Evolutionary conservation across 1,284 basidiomycete species (phyloP).

Genomic region (Sporisorium graminicola): DNA sequence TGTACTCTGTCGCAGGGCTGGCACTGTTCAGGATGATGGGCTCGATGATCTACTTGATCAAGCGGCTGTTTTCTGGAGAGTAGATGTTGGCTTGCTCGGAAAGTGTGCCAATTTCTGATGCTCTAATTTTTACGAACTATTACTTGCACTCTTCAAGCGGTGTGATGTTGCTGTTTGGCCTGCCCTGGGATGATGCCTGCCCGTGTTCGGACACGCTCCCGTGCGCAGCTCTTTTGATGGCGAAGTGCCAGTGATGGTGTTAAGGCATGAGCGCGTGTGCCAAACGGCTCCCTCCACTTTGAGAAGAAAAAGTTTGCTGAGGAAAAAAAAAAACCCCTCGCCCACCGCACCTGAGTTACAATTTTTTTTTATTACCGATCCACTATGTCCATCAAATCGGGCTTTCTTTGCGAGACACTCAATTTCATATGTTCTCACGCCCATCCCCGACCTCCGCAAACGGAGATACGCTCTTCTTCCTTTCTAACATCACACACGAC

Average conservation of each 20-base stretch:
- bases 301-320: conserved; percentile 15
- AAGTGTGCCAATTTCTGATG: too few species aligned
- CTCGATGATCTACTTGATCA: conserved; percentile 53
- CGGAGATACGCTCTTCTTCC: not conserved
- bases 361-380: not conserved
- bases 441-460: not conserved
- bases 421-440: conserved; percentile 1
- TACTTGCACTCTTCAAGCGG: not conserved
- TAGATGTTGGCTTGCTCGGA: too few species aligned
- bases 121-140: conserved; percentile 6
- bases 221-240: too few species aligned
- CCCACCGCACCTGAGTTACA: too few species aligned
- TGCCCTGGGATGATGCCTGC: not conserved
- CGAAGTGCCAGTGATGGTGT: not conserved
- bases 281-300: conserved; percentile 8
- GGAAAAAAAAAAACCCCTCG: conserved; percentile 9
- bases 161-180: not conserved
- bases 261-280: not conserved
- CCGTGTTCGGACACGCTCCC: too few species aligned
- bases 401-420: not conserved
- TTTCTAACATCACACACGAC: not conserved
- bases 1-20: conserved; percentile 62
- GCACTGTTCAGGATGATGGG: conserved; percentile 60
- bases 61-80: conserved; percentile 62
- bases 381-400: not conserved